These are phyloP conservation scores for Rhinocladiella similis DNA, from an alignment of 2,329 filamentous ascomycete species.

Conservation along the genomic window DNA sequence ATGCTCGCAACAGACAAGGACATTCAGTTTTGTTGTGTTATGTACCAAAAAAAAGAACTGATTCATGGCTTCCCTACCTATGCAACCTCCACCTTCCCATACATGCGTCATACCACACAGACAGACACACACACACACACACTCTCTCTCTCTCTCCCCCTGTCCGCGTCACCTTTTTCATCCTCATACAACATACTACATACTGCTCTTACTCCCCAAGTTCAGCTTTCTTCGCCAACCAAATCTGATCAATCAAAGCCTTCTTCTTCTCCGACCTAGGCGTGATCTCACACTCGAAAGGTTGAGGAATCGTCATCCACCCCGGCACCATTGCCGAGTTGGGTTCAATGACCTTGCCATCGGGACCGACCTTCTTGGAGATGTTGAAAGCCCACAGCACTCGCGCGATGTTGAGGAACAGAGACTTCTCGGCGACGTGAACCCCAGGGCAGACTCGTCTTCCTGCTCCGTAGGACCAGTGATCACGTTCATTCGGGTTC, in stretches of 20 bases:
- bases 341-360: slow-evolving; percentile 18
- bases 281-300: slow-evolving; percentile 20
- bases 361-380: slow-evolving; percentile 18
- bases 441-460: slow-evolving; percentile 35
- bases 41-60: too few relatives aligned
- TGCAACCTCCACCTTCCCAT: too few relatives aligned
- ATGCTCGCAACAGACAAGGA: too few relatives aligned
- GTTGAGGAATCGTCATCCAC: slow-evolving; percentile 23
- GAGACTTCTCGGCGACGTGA: slow-evolving; percentile 35
- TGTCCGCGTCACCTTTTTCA: too few relatives aligned
- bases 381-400: slow-evolving; percentile 38
- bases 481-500: slow-evolving; percentile 32
- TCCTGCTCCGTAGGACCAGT: slow-evolving; percentile 35
- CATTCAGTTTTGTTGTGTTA: too few relatives aligned
- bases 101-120: too few relatives aligned
- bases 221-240: slow-evolving; percentile 12
- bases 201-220: neutral
- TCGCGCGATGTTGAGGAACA: slow-evolving; percentile 33
- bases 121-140: too few relatives aligned
- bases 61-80: too few relatives aligned
- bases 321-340: slow-evolving; percentile 21
- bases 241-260: slow-evolving; percentile 16
- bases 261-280: slow-evolving; percentile 15
- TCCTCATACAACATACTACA: too few relatives aligned
- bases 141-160: too few relatives aligned